A percentile compares a stretch with the other conserved stretches of the same genome.
These are phyloP conservation scores for Stemphylium beticola DNA, from an alignment of 2,329 filamentous ascomycete genomes.

Conservation along the genomic window DNA sequence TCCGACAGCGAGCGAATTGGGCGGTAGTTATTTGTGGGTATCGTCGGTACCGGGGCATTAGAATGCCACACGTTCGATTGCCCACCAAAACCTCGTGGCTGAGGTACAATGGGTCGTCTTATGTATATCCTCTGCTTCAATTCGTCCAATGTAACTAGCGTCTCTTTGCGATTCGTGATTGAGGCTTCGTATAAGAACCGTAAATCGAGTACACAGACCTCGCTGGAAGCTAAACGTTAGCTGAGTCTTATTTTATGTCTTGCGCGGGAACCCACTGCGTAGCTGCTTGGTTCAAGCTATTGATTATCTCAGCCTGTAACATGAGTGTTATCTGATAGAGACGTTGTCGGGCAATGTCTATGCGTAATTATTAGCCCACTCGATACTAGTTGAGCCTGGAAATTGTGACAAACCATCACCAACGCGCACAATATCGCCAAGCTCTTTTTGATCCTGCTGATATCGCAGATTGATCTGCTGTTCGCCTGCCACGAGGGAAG, in stretches of 20 bases:
- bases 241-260: not conserved
- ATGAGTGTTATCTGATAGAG: conserved; percentile 48
- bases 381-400: conserved; percentile 16
- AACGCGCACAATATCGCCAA: conserved; percentile 45
- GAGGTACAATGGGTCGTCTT: conserved; percentile 28
- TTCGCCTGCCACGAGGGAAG: conserved; percentile 48
- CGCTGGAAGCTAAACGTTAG: not conserved
- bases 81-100: conserved; percentile 13
- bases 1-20: conserved; percentile 15
- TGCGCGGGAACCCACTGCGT: conserved; percentile 32
- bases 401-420: conserved; percentile 47
- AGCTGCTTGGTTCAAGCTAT: conserved; percentile 47
- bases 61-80: conserved; percentile 9
- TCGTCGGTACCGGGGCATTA: conserved; percentile 20
- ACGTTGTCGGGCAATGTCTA: conserved; percentile 46
- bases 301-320: conserved; percentile 51
- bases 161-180: conserved; percentile 43
- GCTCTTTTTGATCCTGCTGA: conserved; percentile 40
- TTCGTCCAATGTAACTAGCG: conserved; percentile 44
- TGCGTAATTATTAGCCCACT: conserved; percentile 4
- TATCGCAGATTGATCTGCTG: conserved; percentile 43
- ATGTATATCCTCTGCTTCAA: conserved; percentile 47
- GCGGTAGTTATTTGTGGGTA: conserved; percentile 17
- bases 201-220: conserved; percentile 41
- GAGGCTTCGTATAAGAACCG: conserved; percentile 46